Evolutionary conservation across 2,329 filamentous ascomycete genomes (phyloP).

Genomic region (Colletotrichum neosansevieriae): DNA sequence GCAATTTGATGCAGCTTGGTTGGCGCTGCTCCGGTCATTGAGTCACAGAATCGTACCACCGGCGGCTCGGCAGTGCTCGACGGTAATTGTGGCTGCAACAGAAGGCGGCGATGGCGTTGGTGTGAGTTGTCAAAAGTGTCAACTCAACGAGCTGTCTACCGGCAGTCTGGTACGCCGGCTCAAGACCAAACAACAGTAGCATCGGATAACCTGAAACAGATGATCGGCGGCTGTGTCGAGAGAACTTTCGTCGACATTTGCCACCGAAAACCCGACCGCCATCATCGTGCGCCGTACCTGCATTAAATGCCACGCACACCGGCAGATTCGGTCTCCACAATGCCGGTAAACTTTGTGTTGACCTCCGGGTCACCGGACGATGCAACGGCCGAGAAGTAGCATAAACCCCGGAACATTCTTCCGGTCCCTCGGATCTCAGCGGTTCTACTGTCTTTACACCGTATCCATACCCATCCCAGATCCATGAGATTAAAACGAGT

Average conservation of each 20-base stretch:
- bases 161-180: conserved; percentile 4
- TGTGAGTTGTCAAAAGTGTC: neutral
- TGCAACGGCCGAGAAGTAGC: neutral
- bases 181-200: neutral
- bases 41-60: conserved; percentile 2
- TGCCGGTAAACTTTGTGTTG: conserved; percentile 1
- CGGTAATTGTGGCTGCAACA: neutral
- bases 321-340: conserved; percentile 3
- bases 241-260: neutral
- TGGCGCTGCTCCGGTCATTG: neutral
- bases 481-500: conserved; percentile 16
- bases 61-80: neutral
- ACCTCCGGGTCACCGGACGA: neutral
- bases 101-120: neutral
- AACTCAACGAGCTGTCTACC: neutral
- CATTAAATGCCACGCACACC: conserved; percentile 17
- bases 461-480: neutral
- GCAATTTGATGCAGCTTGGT: neutral
- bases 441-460: neutral
- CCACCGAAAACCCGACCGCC: conserved; percentile 1
- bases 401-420: neutral
- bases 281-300: conserved; percentile 34
- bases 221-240: neutral
- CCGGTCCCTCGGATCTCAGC: neutral
- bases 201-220: neutral